Conservation (phyloP, 2,329 filamentous ascomycete species). For the Trichoderma polysporum region DNA sequence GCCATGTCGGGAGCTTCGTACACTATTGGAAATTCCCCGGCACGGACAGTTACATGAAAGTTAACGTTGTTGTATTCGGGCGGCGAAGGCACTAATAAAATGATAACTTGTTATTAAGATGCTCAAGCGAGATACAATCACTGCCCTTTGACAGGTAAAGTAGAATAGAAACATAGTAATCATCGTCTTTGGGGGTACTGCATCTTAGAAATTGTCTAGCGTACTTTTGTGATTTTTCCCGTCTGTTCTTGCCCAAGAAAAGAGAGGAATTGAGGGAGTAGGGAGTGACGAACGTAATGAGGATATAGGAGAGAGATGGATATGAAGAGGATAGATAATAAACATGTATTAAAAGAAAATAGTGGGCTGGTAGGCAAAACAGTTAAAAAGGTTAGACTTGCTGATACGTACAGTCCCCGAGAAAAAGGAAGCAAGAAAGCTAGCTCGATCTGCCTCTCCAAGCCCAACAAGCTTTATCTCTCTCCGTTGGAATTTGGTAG, state of each 20-base stretch:
- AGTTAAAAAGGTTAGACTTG: slow-evolving; percentile 33
- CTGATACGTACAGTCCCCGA: slow-evolving; percentile 57
- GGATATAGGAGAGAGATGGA: not conserved
- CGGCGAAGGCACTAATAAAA: not conserved
- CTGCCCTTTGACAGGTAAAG: slow-evolving; percentile 2
- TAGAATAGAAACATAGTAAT: not conserved
- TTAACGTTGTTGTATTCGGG: not conserved
- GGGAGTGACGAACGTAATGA: not conserved
- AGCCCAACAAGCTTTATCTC: slow-evolving; percentile 10
- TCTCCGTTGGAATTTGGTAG: slow-evolving; percentile 23
- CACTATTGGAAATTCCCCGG: slow-evolving; percentile 21
- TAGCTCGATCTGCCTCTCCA: slow-evolving; percentile 16
- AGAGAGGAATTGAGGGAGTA: not conserved
- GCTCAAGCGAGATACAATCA: slow-evolving; percentile 17
- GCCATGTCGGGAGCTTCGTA: slow-evolving; percentile 50
- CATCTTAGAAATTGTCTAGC: not conserved
- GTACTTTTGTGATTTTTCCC: not conserved
- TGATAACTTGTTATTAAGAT: slow-evolving; percentile 17
- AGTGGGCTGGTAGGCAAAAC: slow-evolving; percentile 27
- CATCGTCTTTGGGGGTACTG: slow-evolving; percentile 5
- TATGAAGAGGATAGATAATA: slow-evolving; percentile 10
- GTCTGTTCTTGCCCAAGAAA: not conserved
- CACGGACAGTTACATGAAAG: slow-evolving; percentile 17
- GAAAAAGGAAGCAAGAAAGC: not conserved
- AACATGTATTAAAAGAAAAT: slow-evolving; percentile 27